Base-by-base conservation (phyloP, 306 rosid genomes). In the Abrus precatorius region DNA sequence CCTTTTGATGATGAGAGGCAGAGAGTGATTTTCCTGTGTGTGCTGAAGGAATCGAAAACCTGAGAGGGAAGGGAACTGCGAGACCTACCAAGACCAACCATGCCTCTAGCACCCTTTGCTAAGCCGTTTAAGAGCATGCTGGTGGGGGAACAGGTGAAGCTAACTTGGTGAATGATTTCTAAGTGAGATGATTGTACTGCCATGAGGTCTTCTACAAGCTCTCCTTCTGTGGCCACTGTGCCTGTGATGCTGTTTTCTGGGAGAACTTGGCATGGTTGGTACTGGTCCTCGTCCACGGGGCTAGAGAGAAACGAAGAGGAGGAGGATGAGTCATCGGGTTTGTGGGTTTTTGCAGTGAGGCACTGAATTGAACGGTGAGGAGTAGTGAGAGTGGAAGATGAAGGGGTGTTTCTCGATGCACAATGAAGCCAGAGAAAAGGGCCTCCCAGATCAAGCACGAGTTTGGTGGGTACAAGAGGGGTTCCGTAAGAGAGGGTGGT, bases 1-100 rank as follows among this genome's bases (percentile, higher is more conserved):
- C 97, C 93, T 45, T 69, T 47, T 5, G 93, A 87, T 8, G 93
- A 86, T 1, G 93, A 90, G 9, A 92, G 54, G 43, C 93, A 92
- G 41, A 86, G 52, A 1, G 85, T 57, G 83, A 92, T 84, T 49
- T 86, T 85, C 4, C 78, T 64, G 36, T 73, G 72, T 3, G 87
- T 72, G 41, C 40, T 47, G 4, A 88, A 68, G n/a, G 83, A 77
- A 11, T 86, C 28, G 2, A 93, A 83, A 43, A 90, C 27, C 63
- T 92, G 95, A 0, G 97, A 89, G 3, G 92, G 79, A 1, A 89
- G 59, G 0, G 95, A 84, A 77, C 69, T 77, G 4, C 78, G 79
- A 32, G 77, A 67, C 81, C 89, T 83, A 6, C 92, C 97, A 6
- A 92, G 89, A 59, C 95, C 97, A 0, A 85, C 47, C 79, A 91